Base-by-base conservation (phyloP, 164 flowering plant genomes). In the Tetracentron sinense region DNA sequence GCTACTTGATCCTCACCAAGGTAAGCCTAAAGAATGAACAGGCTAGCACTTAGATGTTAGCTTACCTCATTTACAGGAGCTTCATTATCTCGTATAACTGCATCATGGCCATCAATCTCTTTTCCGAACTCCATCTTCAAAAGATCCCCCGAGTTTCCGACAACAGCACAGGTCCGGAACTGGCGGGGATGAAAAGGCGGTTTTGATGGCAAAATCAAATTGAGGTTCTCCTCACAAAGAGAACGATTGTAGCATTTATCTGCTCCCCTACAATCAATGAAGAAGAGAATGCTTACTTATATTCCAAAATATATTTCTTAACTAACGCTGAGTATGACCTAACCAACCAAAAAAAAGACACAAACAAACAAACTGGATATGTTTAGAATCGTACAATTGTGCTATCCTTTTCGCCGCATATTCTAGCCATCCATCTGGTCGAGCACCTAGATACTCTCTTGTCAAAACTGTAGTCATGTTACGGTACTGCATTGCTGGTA, bases 131-230 rank as follows among this genome's bases (percentile, higher is more conserved):
- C 82, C 4, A 94, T 92, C 78, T 92, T 87, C 54, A 95, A 73
- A 51, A 95, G 94, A 77, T 92, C 99, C 44, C 99, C 97, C 0
- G 97, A 95, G 67, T 95, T 92, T 55, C 99, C 99, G 78, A 95
- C 97, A 80, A 95, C 97, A 2, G 99, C 99, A 82, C 99, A 95
- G 31, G 74, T 88, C 53, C 63, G 72, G 68, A 95, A 92, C 70
- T 95, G 97, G 53, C 87, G 84, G 17, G 99, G 97, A 64, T 82
- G 90, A 75, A 95, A 95, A 21, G 99, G 99, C 4, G 99, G 96
- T 58, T 82, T 87, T 49, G 94, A 81, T 48, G 99, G 99, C 64
- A 95, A 74, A 56, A 90, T 58, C 67, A 88, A 35, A 80, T 90
- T 87, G 54, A 95, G 97, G 69, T 85, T 86, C 61, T 95, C 97